Evolutionary conservation across 805 yeast genomes (phyloP), one percentile per base, ranked within the genome.

Genomic region (Saccharomycopsis selenospora): DNA sequence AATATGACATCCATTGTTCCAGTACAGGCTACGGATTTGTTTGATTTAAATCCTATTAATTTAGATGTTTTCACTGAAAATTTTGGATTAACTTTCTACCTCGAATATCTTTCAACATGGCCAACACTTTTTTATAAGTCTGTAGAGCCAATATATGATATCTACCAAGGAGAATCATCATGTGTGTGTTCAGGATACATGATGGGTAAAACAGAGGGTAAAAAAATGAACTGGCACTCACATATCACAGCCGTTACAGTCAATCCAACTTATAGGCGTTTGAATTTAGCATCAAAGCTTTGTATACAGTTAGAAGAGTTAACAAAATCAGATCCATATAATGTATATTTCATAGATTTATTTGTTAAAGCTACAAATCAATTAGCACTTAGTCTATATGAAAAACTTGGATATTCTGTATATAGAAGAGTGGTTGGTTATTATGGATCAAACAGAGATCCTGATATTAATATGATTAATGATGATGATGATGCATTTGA

Each of bases 171-270:
- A 20, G 42, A 20, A 4, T 46, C 50, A 11, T 29, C 43, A 4
- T 47, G 50, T 36, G 53, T 59, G n/a, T 54, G 62, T 3, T 67
- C 85, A 28, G 91, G 90, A 0, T 84, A 85, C 61, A 82, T 93
- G 95, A 79, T 93, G 79, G 98, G 95, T n/a, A 93, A 93, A 63
- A 82, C 95, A 1, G 99, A 93, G 63, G 99, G 99, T 0, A 70
- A 70, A 30, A 78, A 74, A 3, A 77, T 73, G 42, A 93, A 89
- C 51, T 91, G 97, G 96, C 99, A 93, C 61, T 79, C 95, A 1
- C 99, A 93, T 63, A 89, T 93, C 44, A 88, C 98, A 0, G 98
- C 99, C 0, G 96, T 93, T 3, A 89, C 98, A 0, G 84, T 93
- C 1, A 83, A 84, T 51, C 82, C 86, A 10, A 81, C 79, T 46